phyloP scores from a whole-genome alignment of 257 asterid species.

The Cordia subcordata region DNA sequence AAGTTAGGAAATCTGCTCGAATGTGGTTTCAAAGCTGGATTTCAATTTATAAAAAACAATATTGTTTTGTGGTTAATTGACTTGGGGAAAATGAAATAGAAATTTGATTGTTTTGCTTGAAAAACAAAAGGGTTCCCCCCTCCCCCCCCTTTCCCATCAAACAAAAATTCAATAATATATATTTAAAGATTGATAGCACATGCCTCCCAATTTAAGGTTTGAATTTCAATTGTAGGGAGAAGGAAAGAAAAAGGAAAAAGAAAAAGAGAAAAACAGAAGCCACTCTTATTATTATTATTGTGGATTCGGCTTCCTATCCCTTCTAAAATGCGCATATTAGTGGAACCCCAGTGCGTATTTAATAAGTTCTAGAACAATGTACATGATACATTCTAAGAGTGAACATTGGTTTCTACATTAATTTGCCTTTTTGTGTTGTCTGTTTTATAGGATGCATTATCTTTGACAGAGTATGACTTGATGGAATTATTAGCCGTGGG shows the following conservation, averaged over 20 bases:
- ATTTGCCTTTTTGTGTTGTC: slow-evolving; percentile 7
- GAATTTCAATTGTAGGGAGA: not conserved
- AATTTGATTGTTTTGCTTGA: too few relatives aligned
- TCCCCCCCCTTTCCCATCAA: too few relatives aligned
- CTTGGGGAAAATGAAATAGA: too few relatives aligned
- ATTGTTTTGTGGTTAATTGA: too few relatives aligned
- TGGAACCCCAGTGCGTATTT: not conserved
- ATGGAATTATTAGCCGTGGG: slow-evolving; percentile 84
- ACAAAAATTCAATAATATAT: too few relatives aligned
- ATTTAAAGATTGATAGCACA: too few relatives aligned
- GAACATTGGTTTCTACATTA: not conserved
- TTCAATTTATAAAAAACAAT: too few relatives aligned
- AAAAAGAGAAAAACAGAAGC: not conserved
- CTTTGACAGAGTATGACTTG: slow-evolving; percentile 73
- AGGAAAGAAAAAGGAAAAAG: too few relatives aligned
- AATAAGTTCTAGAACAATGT: not conserved
- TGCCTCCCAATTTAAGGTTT: not conserved
- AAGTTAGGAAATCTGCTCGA: too few relatives aligned
- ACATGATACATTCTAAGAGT: too few relatives aligned
- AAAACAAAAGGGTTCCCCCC: too few relatives aligned
- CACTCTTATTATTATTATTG: not conserved
- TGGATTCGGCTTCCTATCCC: not conserved
- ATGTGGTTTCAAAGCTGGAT: too few relatives aligned
- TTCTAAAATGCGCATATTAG: not conserved
- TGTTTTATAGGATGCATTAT: slow-evolving; percentile 59